Base-by-base conservation (phyloP, 805 yeast genomes). In the Starmera dryadoides region DNA sequence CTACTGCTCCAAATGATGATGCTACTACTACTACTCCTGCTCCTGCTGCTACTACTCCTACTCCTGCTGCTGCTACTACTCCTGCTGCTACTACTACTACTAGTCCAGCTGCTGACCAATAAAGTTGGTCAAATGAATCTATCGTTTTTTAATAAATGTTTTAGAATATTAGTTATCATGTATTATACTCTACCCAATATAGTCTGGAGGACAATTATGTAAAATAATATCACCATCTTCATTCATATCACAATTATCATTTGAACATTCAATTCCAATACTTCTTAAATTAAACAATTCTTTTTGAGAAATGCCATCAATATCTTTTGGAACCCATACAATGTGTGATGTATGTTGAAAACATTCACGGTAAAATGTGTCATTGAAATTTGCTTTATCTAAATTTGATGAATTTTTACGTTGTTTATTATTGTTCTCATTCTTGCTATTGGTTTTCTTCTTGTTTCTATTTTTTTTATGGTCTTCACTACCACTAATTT, bases 311-410 rank as follows among this genome's bases (percentile, higher is more conserved):
- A 42, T 37, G 10, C 47, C 45, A 26, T 33, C 42, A 2, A 12
- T 18, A 38, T 55, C 59, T 17, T 38, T 40, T 11, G 59, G 58
- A 4, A 55, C 17, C 59, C 59, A 55, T n/a, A 53, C 33, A 10
- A 48, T 32, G 4, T 32, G 35, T 8, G 39, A 30, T 8, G 38
- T 33, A 28, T 48, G 50, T 26, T 48, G 53, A 31, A 52, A 55
- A 26, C 58, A 53, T 15, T 45, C 45, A 34, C 45, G 52, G 35
- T 48, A 49, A 26, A 49, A 55, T 0, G 55, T 48, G 28, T 52
- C 59, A 35, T 53, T 46, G 15, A 32, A 20, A 30, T 18, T 7
- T 33, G 35, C n/a, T n/a, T n/a, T n/a, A n/a, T n/a, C n/a, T n/a
- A n/a, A n/a, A n/a, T n/a, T n/a, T n/a, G n/a, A n/a, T n/a, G n/a